phyloP scores from a whole-genome alignment of 2,329 filamentous ascomycete species.

The Aspergillus sp. region DNA sequence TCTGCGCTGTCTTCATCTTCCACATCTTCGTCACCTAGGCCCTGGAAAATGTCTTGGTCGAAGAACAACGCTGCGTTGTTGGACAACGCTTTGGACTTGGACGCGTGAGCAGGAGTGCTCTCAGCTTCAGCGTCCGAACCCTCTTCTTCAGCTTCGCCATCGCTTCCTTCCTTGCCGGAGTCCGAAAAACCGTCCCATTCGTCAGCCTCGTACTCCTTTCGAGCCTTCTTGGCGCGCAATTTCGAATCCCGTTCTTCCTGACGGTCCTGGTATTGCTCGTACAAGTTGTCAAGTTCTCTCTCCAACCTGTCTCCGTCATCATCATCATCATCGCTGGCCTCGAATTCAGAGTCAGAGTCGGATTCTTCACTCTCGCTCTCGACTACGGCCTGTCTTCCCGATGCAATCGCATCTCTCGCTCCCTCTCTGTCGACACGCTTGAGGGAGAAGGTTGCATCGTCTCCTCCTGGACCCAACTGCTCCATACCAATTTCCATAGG shows the following conservation, averaged over 20 bases:
- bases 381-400: conserved; percentile 67
- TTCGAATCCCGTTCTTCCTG: conserved; percentile 78
- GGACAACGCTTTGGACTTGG: conserved; percentile 54
- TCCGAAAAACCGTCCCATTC: conserved; percentile 88
- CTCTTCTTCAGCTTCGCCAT: conserved; percentile 55
- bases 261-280: conserved; percentile 74
- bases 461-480: conserved; percentile 68
- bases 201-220: conserved; percentile 72
- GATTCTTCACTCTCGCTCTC: conserved; percentile 56
- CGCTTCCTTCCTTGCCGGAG: conserved; percentile 53
- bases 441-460: conserved; percentile 79
- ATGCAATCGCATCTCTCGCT: conserved; percentile 60
- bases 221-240: conserved; percentile 79
- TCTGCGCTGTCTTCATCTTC: conserved; percentile 40
- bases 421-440: conserved; percentile 73
- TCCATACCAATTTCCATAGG: conserved; percentile 95
- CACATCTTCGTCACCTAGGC: conserved; percentile 61
- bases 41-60: conserved; percentile 88
- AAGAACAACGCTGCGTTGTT: conserved; percentile 85
- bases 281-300: conserved; percentile 77
- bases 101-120: conserved; percentile 24
- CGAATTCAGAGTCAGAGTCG: conserved; percentile 52
- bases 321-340: conserved; percentile 69
- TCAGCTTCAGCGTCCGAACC: conserved; percentile 31
- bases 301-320: conserved; percentile 79